Base-by-base conservation (phyloP, 2,329 filamentous ascomycete genomes). In the Trichoderma pleuroti region DNA sequence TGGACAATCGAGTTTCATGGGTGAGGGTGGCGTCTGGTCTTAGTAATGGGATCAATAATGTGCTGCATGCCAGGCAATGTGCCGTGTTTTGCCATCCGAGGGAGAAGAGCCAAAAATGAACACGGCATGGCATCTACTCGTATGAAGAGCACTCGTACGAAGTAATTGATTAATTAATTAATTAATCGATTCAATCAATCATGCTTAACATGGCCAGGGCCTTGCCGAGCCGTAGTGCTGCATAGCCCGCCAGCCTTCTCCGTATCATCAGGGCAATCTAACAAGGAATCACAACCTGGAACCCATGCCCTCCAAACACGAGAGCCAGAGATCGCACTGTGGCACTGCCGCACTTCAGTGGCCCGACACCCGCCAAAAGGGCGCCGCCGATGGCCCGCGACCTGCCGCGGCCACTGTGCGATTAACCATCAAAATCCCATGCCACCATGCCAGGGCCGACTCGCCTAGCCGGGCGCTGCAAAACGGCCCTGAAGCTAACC, bases 401-500 rank as follows among this genome's bases (percentile, higher is more conserved):
- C 46, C 46, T 8, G 59, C 67, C 59, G 59, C 16, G 26, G 24
- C 11, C 32, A 63, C 67, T 42, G 67, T 70, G 42, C 32, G 46
- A 42, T 56, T 30, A 21, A 68, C 67, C 24, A 49, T 42, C 39
- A 16, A 16, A 16, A n/a, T 42, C 39, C 39, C 39, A 42, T 42
- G 16, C 39, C n/a, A 5, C 52, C 67, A 24, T 54, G 49, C 67
- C 46, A 56, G 59, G 67, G 54, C 69, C 39, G 56, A 54, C 26
- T 36, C 52, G 56, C 66, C 57, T 57, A 66, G 63, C 39, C 49
- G 32, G 66, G 65, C 42, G 26, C 71, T 62, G 60, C 57, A 52
- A 52, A 46, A 46, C 28, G 71, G 71, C 71, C 71, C 72, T 73
- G 72, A 56, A 63, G 69, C 73, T 74, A 73, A 65, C 62, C 73